Base-by-base conservation (phyloP, 2,329 filamentous ascomycete genomes). In the Ilyonectria robusta region DNA sequence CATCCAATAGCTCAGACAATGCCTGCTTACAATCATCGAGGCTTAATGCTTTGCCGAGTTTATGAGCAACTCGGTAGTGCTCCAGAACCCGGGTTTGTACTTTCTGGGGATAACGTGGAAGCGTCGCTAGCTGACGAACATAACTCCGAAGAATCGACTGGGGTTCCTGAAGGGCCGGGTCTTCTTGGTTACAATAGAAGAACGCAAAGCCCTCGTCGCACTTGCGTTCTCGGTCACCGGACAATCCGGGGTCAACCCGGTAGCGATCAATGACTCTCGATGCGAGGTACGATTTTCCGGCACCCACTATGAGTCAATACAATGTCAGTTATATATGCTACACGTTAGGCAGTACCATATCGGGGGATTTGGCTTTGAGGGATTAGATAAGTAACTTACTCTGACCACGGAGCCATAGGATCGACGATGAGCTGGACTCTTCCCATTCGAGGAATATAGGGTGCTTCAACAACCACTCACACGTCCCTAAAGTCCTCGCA, bases 231-330 rank as follows among this genome's bases (percentile, higher is more conserved):
- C 10, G 21, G n/a, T 13, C 17, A 17, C 6, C n/a, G 5, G 9
- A 2, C 7, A n/a, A 7, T 1, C 10, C 6, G 3, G 19, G 10
- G 19, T 54, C 26, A 4, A 19, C 23, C 4, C 17, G 47, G 26
- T 64, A 64, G 17, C 54, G 61, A 47, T 64, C 61, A 37, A 64
- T 40, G 2, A 64, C 55, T 42, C 40, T 59, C 13, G 61, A 64
- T 15, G 55, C 29, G 21, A 64, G 61, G 47, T 37, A 59, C 0
- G 61, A 64, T 35, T 64, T 64, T 8, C 61, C 61, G 2, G 26
- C 31, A 2, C 55, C 61, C 5, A 59, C 61, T 59, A 46, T 8
- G 19, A 46, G 15, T 29, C 26, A 10, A 11, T 23, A 55, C 59
- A 6, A 26, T 26, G 23, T 26, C 23, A 26, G 23, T 26, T 26